phyloP scores from a whole-genome alignment of 2,329 filamentous ascomycete genomes.

The Curvularia sp. region DNA sequence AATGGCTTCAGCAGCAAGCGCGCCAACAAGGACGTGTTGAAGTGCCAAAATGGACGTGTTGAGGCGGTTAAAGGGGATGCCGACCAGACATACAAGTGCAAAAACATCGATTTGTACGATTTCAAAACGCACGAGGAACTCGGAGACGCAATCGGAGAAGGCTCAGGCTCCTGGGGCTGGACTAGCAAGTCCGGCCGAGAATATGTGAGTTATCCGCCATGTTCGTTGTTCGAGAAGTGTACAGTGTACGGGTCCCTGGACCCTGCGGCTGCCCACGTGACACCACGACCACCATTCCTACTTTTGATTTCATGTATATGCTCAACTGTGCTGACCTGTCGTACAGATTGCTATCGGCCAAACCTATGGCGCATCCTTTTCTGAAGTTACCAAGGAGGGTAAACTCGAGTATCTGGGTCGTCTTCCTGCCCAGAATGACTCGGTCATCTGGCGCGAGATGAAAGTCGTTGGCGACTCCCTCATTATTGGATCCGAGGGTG shows the following conservation, averaged over 20 bases:
- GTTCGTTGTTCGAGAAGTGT: no score
- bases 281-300: background rate
- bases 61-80: constrained; percentile 49
- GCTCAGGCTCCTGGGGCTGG: constrained; percentile 62
- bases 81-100: constrained; percentile 53
- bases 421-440: constrained; percentile 56
- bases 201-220: constrained; percentile 53
- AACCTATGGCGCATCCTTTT: constrained; percentile 63
- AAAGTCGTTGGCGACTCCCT: constrained; percentile 52
- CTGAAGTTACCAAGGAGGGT: constrained; percentile 58
- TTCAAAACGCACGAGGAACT: constrained; percentile 64
- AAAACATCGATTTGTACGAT: constrained; percentile 62
- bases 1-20: constrained; percentile 42
- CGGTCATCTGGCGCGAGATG: constrained; percentile 63
- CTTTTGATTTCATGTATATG: background rate
- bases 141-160: constrained; percentile 55
- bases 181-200: constrained; percentile 59
- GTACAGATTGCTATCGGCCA: constrained; percentile 58
- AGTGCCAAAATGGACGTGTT: constrained; percentile 47
- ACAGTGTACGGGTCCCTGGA: no score
- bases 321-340: background rate
- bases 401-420: constrained; percentile 63
- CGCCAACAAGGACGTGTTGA: constrained; percentile 37
- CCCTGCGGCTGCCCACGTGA: no score
- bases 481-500: constrained; percentile 51